Evolutionary conservation across 345 rosid species (phyloP), one percentile per base, ranked within the genome.

Genomic region (Syzygium jambos): DNA sequence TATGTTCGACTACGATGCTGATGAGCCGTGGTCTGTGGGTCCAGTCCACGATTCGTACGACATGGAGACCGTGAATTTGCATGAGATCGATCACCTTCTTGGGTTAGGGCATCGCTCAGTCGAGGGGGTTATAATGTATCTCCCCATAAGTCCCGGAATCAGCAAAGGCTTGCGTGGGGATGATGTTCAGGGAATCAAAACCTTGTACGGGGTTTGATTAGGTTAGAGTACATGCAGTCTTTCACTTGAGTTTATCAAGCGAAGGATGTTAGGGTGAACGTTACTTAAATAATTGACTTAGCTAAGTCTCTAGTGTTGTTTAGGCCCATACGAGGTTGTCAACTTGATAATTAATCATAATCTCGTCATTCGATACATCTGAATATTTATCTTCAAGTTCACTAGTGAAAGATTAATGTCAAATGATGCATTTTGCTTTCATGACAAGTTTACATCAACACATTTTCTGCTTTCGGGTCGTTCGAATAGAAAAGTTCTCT

Each of bases 61-160:
- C 43, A 14, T 89, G 53, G 89, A 89, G 85, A 86, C 92, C 3
- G 87, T 91, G 11, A 92, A 90, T 3, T 29, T 91, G 87, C 95
- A 92, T 68, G 95, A 93, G 87, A 92, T 91, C 5, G 95, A 93
- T 2, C 95, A 93, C 80, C 89, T 90, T 17, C 92, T 93, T 3
- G 94, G 93, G 9, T 91, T 93, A 3, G 85, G 16, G 1, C 95
- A 93, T 78, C 90, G 92, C 49, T 51, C 85, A 8, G 86, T 85
- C 5, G 25, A 52, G 14, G 87, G 9, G 0, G 92, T 93, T n/a
- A 83, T 91, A 54, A 93, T 91, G 92, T 92, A 9, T 54, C 43
- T 93, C 10, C 3, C 34, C 4, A 43, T 93, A 19, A 2, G 3
- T 16, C 0, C 5, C 2, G 91, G 93, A 51, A 27, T 14, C 8